A percentile compares a stretch with the other conserved stretches of the same genome.
phyloP scores from a whole-genome alignment of 495 filamentous ascomycete genomes.

The Penicillium atrosanguineum region DNA sequence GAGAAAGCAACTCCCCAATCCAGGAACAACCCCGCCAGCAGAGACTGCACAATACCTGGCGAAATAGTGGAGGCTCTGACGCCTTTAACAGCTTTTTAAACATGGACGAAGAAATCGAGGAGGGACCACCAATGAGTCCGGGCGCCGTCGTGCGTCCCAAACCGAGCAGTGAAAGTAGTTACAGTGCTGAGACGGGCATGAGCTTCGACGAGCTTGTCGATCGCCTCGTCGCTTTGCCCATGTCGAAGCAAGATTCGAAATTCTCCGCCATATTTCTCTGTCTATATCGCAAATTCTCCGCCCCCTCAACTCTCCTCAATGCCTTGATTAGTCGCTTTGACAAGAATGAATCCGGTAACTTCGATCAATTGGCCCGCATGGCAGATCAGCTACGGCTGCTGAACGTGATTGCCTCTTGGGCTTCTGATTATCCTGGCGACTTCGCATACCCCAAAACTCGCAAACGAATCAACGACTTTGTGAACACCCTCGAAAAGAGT shows the following conservation, averaged over 20 bases:
- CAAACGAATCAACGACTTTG: slow-evolving; percentile 66
- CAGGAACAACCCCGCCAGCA: slow-evolving; percentile 34
- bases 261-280: slow-evolving; percentile 86
- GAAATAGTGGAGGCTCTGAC: slow-evolving; percentile 42
- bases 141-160: slow-evolving; percentile 31
- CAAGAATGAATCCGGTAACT: slow-evolving; percentile 57
- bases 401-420: slow-evolving; percentile 83
- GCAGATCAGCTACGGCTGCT: slow-evolving; percentile 80
- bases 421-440: slow-evolving; percentile 86
- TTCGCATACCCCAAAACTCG: slow-evolving; percentile 80
- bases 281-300: slow-evolving; percentile 91
- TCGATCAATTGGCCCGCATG: slow-evolving; percentile 63
- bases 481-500: slow-evolving; percentile 62
- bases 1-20: slow-evolving; percentile 24
- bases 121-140: slow-evolving; percentile 31
- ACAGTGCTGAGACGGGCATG: slow-evolving; percentile 52
- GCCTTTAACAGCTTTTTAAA: slow-evolving; percentile 45
- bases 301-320: slow-evolving; percentile 71
- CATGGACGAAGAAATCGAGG: slow-evolving; percentile 46
- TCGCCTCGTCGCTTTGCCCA: slow-evolving; percentile 72
- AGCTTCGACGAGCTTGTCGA: slow-evolving; percentile 89
- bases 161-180: slow-evolving; percentile 34
- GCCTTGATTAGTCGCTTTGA: slow-evolving; percentile 75
- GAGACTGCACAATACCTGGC: slow-evolving; percentile 39
- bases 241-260: slow-evolving; percentile 82